These are phyloP conservation scores for Exophiala sideris DNA, from an alignment of 2,329 filamentous ascomycete genomes.

Conservation along the genomic window DNA sequence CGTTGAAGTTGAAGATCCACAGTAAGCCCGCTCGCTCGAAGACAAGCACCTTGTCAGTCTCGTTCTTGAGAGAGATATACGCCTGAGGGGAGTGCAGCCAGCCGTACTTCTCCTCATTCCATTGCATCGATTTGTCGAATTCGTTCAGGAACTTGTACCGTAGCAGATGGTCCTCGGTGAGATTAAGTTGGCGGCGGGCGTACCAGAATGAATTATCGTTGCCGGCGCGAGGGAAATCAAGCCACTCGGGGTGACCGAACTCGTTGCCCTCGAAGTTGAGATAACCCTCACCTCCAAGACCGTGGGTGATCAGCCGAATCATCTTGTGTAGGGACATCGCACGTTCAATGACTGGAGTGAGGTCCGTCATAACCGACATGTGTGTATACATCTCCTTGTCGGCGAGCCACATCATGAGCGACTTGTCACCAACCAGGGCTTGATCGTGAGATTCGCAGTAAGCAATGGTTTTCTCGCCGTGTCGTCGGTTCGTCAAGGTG, in stretches of 20 bases:
- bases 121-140: slow-evolving; percentile 91
- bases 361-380: slow-evolving; percentile 82
- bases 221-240: slow-evolving; percentile 92
- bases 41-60: slow-evolving; percentile 88
- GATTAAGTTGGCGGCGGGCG: slow-evolving; percentile 86
- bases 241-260: slow-evolving; percentile 97
- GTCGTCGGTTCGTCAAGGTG: slow-evolving; percentile 85
- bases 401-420: slow-evolving; percentile 95
- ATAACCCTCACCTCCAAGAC: slow-evolving; percentile 89
- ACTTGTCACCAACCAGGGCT: slow-evolving; percentile 94
- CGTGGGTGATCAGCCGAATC: slow-evolving; percentile 90
- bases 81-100: slow-evolving; percentile 86
- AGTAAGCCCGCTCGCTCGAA: slow-evolving; percentile 89
- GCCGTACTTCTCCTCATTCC: slow-evolving; percentile 79
- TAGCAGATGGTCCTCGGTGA: slow-evolving; percentile 79
- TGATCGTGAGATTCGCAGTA: slow-evolving; percentile 98
- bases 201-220: slow-evolving; percentile 95
- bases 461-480: slow-evolving; percentile 97
- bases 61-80: slow-evolving; percentile 90
- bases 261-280: slow-evolving; percentile 99
- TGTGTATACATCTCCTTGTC: slow-evolving; percentile 97
- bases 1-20: slow-evolving; percentile 96
- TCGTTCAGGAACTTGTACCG: slow-evolving; percentile 90
- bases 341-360: slow-evolving; percentile 84
- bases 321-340: slow-evolving; percentile 95